These are phyloP conservation scores for Dorcoceras hygrometricum DNA, from an alignment of 257 asterid species.

Conservation along the genomic window DNA sequence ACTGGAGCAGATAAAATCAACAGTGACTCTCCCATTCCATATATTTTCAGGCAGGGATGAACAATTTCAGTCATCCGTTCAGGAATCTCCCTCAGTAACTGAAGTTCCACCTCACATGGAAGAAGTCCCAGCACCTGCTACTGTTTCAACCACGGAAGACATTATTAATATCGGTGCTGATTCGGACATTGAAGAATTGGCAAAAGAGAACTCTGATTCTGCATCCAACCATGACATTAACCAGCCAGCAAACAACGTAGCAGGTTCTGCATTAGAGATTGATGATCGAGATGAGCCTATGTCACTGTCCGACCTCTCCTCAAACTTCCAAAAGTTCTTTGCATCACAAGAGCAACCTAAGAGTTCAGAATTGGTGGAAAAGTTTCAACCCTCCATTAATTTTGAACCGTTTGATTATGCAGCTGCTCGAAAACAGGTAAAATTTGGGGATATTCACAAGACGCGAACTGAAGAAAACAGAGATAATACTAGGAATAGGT, in stretches of 20 bases:
- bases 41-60: conserved; percentile 47
- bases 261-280: conserved; percentile 27
- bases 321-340: conserved; percentile 74
- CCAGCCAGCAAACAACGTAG: conserved; percentile 26
- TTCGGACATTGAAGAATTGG: conserved; percentile 47
- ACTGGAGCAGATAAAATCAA: conserved; percentile 74
- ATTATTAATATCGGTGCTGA: conserved; percentile 49
- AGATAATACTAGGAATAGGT: conserved; percentile 27
- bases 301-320: conserved; percentile 66
- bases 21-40: conserved; percentile 72
- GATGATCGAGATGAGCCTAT: conserved; percentile 51
- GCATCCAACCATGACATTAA: conserved; percentile 24
- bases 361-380: conserved; percentile 28
- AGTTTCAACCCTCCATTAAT: conserved; percentile 31
- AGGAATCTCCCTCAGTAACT: conserved; percentile 24
- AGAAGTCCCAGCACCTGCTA: conserved; percentile 23
- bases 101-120: conserved; percentile 25
- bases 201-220: conserved; percentile 25
- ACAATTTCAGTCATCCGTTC: conserved; percentile 24
- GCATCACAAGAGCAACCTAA: conserved; percentile 34
- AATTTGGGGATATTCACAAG: conserved; percentile 44
- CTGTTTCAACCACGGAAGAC: conserved; percentile 44
- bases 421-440: conserved; percentile 57
- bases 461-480: conserved; percentile 21
- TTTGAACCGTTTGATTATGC: conserved; percentile 69